Conservation (phyloP, 768 basidiomycete genomes). For the Tulasnella sp. region DNA sequence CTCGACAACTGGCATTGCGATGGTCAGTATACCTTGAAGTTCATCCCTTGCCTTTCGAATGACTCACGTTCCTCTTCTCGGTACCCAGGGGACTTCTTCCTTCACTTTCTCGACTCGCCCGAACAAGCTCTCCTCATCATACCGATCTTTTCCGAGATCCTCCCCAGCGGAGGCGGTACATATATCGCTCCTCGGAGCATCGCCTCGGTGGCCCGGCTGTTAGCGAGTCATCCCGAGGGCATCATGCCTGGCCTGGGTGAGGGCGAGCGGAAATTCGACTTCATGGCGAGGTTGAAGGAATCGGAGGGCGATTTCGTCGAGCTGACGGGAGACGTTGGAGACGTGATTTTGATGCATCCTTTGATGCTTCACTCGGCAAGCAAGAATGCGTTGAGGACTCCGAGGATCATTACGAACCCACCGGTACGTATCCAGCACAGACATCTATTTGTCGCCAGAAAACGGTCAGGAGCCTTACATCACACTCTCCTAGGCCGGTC, state of each 20-base stretch:
- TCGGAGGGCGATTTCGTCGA: constrained; percentile 26
- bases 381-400: constrained; percentile 44
- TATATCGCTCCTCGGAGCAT: constrained; percentile 50
- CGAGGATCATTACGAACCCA: constrained; percentile 55
- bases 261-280: neutral
- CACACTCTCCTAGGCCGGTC: neutral
- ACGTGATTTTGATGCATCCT: constrained; percentile 52
- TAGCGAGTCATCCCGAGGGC: constrained; percentile 18
- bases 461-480: neutral
- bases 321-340: constrained; percentile 46
- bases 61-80: neutral
- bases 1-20: constrained; percentile 48
- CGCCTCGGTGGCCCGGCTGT: constrained; percentile 17
- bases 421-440: constrained; percentile 30
- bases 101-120: constrained; percentile 46
- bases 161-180: constrained; percentile 44
- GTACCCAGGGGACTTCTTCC: constrained; percentile 1
- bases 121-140: constrained; percentile 55
- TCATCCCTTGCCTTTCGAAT: neutral
- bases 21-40: constrained; percentile 15
- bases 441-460: neutral
- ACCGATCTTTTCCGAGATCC: constrained; percentile 48
- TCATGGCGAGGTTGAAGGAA: constrained; percentile 31
- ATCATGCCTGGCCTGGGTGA: neutral
- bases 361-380: constrained; percentile 56